A percentile compares a stretch with the other conserved stretches of the same genome.
These are phyloP conservation scores for Termitomyces sp. DNA, from an alignment of 768 basidiomycete genomes.

Conservation along the genomic window DNA sequence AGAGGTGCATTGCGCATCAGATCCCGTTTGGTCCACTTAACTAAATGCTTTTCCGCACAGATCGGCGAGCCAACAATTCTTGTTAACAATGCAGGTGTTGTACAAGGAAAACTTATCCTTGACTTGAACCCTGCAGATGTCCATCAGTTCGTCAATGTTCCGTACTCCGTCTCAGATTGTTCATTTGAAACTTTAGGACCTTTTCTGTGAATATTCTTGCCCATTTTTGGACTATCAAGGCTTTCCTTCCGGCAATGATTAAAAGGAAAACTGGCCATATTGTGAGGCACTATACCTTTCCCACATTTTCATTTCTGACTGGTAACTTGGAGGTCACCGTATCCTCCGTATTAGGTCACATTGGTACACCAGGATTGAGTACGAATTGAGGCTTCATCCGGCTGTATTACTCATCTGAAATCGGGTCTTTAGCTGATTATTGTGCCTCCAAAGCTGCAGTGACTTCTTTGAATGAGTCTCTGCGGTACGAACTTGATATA, in stretches of 20 bases:
- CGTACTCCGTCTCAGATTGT: not conserved
- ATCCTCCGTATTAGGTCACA: slow-evolving; percentile 67
- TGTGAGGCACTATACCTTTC: slow-evolving; percentile 35
- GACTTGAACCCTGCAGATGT: slow-evolving; percentile 78
- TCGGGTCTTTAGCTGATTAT: slow-evolving; percentile 66
- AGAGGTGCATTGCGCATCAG: slow-evolving; percentile 51
- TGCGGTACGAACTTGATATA: slow-evolving; percentile 85
- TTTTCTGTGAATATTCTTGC: slow-evolving; percentile 85
- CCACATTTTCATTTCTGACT: slow-evolving; percentile 7
- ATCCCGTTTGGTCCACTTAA: not conserved
- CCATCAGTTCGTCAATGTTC: slow-evolving; percentile 49
- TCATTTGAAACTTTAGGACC: slow-evolving; percentile 47
- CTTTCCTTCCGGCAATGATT: slow-evolving; percentile 89
- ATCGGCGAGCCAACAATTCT: slow-evolving; percentile 86
- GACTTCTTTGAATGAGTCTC: slow-evolving; percentile 72
- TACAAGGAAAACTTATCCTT: slow-evolving; percentile 81
- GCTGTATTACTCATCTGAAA: not conserved
- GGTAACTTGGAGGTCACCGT: slow-evolving; percentile 56
- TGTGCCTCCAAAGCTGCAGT: slow-evolving; percentile 91
- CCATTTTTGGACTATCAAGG: slow-evolving; percentile 90
- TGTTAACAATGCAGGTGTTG: slow-evolving; percentile 93
- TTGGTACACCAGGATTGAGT: slow-evolving; percentile 76
- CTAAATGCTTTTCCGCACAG: slow-evolving; percentile 29
- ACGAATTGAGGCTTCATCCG: slow-evolving; percentile 17
- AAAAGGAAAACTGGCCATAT: slow-evolving; percentile 78